Conservation (phyloP, 768 basidiomycete genomes). For the Tephrocybe sp. region DNA sequence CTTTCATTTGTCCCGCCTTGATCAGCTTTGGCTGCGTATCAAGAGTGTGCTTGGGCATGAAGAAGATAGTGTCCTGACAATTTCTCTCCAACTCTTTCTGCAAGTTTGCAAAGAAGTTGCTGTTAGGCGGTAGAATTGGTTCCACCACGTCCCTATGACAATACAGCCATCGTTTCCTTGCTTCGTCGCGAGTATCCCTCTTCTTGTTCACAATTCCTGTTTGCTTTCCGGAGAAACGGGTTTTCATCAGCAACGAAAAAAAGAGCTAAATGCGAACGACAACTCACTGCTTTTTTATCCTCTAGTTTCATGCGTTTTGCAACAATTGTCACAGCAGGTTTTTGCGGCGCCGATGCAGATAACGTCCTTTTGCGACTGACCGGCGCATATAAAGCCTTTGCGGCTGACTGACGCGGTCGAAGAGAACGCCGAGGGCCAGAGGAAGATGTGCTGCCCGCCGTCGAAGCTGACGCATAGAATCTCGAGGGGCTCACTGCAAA, state of each 20-base stretch:
- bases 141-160: slow-evolving; percentile 42
- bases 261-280: background rate
- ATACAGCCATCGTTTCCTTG: slow-evolving; percentile 44
- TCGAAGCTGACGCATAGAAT: slow-evolving; percentile 7
- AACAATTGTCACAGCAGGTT: slow-evolving; percentile 24
- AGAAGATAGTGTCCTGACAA: slow-evolving; percentile 16
- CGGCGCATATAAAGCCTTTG: background rate
- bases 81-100: slow-evolving; percentile 23
- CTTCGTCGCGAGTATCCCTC: slow-evolving; percentile 36
- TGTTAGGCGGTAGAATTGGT: slow-evolving; percentile 42
- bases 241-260: background rate
- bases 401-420: slow-evolving; percentile 14
- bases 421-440: slow-evolving; percentile 11
- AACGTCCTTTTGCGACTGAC: slow-evolving; percentile 18
- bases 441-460: background rate
- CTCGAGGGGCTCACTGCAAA: background rate
- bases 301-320: slow-evolving; percentile 26
- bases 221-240: slow-evolving; percentile 26
- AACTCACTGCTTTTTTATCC: slow-evolving; percentile 39
- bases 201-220: slow-evolving; percentile 37
- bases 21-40: slow-evolving; percentile 50
- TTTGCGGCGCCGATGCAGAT: slow-evolving; percentile 11
- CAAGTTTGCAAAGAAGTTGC: slow-evolving; percentile 35
- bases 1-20: slow-evolving; percentile 60
- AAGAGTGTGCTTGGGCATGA: slow-evolving; percentile 36